These are phyloP conservation scores for Thielaviopsis musarum DNA, from an alignment of 2,329 filamentous ascomycete species.

Conservation along the genomic window DNA sequence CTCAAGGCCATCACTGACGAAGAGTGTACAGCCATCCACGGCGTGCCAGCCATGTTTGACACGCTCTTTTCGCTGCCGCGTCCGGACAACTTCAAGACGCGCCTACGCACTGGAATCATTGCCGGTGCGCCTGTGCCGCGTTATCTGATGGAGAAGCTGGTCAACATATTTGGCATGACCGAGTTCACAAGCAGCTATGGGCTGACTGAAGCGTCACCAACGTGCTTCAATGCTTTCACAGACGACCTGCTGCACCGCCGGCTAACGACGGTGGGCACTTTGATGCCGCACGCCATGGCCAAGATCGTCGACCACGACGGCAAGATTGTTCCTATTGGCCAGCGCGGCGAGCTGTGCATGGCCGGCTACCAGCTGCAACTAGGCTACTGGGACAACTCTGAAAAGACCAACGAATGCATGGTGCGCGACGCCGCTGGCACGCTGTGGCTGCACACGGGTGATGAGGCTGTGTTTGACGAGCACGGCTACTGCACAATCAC, in stretches of 20 bases:
- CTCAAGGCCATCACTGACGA: conserved; percentile 50
- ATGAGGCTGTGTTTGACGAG: conserved; percentile 51
- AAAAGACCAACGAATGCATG: conserved; percentile 52
- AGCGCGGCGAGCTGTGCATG: conserved; percentile 59
- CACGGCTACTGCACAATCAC: conserved; percentile 57
- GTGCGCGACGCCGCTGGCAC: conserved; percentile 33
- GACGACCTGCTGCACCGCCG: conserved; percentile 51
- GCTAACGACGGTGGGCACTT: conserved; percentile 55
- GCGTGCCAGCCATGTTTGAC: conserved; percentile 75
- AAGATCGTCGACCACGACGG: conserved; percentile 61
- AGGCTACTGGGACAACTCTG: conserved; percentile 51
- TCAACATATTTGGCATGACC: conserved; percentile 55
- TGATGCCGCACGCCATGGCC: conserved; percentile 59
- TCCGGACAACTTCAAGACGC: conserved; percentile 26
- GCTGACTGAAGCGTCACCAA: conserved; percentile 63
- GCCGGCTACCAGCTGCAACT: conserved; percentile 60
- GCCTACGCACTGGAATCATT: conserved; percentile 59
- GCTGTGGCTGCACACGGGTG: conserved; percentile 50
- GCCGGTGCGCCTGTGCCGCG: conserved; percentile 62
- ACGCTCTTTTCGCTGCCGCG: conserved; percentile 35
- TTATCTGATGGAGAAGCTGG: conserved; percentile 56
- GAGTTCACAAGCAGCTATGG: conserved; percentile 58
- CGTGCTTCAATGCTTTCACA: conserved; percentile 65
- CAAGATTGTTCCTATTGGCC: conserved; percentile 47
- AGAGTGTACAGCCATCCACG: conserved; percentile 57